phyloP scores from a whole-genome alignment of 2,329 filamentous ascomycete genomes.

The Emmonsia crescens region DNA sequence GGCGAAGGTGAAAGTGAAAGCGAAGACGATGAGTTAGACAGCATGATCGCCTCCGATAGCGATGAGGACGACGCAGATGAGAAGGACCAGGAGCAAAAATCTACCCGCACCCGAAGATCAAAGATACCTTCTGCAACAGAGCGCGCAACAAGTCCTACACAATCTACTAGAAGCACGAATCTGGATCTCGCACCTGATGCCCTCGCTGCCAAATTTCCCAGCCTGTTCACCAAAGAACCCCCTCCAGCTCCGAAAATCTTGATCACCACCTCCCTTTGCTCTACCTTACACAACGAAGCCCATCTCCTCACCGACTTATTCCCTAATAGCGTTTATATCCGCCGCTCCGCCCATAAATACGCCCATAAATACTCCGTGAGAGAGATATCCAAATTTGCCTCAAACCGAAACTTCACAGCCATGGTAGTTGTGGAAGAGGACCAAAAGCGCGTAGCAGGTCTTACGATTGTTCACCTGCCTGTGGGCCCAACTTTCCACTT shows the following conservation, averaged over 20 bases:
- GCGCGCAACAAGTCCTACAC: conserved; percentile 45
- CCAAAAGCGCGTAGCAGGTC: conserved; percentile 67
- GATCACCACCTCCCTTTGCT: conserved; percentile 82
- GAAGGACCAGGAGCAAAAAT: conserved; percentile 17
- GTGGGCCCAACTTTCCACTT: conserved; percentile 88
- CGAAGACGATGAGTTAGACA: conserved; percentile 53
- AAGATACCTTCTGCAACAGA: conserved; percentile 30
- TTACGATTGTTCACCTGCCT: conserved; percentile 78
- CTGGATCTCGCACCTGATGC: conserved; percentile 50
- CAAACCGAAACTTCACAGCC: conserved; percentile 71
- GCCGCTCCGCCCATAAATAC: conserved; percentile 70
- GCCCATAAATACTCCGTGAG: conserved; percentile 83
- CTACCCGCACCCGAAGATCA: conserved; percentile 24
- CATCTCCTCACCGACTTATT: conserved; percentile 69
- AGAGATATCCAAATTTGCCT: conserved; percentile 79
- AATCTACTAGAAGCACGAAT: conserved; percentile 48
- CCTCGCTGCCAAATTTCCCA: conserved; percentile 50
- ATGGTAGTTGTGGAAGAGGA: conserved; percentile 83
- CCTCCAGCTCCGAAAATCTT: conserved; percentile 68
- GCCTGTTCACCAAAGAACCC: conserved; percentile 43
- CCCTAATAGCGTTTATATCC: conserved; percentile 71
- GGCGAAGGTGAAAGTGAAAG: conserved; percentile 32
- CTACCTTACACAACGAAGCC: conserved; percentile 75
- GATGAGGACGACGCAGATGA: conserved; percentile 40
- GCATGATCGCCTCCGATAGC: conserved; percentile 58